A percentile compares a stretch with the other conserved stretches of the same genome.
Evolutionary conservation across 768 basidiomycete genomes (phyloP).

Genomic region (Coprinopsis marcescibilis): DNA sequence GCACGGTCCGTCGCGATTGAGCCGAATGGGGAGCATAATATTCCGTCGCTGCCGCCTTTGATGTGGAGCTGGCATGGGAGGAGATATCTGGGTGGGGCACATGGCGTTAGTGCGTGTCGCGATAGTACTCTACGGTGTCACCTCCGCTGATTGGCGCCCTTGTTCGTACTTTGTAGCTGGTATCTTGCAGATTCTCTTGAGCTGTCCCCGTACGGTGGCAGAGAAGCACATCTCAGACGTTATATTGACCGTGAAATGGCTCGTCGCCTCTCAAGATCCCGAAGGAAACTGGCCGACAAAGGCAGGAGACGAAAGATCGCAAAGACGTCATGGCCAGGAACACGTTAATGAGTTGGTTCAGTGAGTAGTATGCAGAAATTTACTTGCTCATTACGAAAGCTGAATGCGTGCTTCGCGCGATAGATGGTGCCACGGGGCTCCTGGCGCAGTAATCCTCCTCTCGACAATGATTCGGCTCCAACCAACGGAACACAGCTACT

Average conservation of each 20-base stretch:
- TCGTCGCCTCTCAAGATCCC: conserved; percentile 37
- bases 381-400: not conserved
- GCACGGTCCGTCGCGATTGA: conserved; percentile 19
- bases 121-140: not conserved
- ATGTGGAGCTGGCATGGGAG: conserved; percentile 62
- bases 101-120: conserved; percentile 46
- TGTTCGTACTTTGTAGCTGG: conserved; percentile 44
- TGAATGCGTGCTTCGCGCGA: not conserved
- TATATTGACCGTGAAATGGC: conserved; percentile 41
- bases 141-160: too few species aligned
- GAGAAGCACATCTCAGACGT: conserved; percentile 35
- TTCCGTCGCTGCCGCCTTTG: conserved; percentile 27
- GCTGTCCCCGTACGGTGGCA: conserved; percentile 33
- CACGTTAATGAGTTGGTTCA: conserved; percentile 38
- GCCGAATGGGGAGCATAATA: not conserved
- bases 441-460: conserved; percentile 44
- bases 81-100: conserved; percentile 51
- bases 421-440: conserved; percentile 59
- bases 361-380: conserved; percentile 26
- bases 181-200: conserved; percentile 46
- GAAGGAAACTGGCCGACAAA: conserved; percentile 51
- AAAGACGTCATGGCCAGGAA: conserved; percentile 7
- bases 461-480: conserved; percentile 34
- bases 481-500: conserved; percentile 13
- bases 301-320: too few species aligned